A percentile compares a stretch with the other conserved stretches of the same genome.
Conservation (phyloP, 306 rosid genomes). For the Rosa lucieae region DNA sequence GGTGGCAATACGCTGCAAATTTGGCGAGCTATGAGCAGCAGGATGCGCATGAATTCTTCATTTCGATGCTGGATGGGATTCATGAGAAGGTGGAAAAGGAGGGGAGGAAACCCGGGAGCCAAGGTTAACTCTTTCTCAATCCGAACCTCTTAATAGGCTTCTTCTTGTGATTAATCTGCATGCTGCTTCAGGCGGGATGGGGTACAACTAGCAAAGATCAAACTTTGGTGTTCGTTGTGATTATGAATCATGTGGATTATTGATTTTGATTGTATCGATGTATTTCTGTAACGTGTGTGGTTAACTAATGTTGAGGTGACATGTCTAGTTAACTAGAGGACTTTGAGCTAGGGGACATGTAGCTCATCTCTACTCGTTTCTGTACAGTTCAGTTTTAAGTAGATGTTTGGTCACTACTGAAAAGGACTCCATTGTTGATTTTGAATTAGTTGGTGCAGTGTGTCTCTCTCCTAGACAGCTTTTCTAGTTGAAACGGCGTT, state of each 20-base stretch:
- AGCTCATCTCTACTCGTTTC: neutral
- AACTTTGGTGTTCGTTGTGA: neutral
- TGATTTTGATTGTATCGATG: neutral
- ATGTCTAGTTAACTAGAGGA: neutral
- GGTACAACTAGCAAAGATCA: neutral
- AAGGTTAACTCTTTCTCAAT: slow-evolving; percentile 52
- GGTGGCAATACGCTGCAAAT: slow-evolving; percentile 99
- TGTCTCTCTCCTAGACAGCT: neutral
- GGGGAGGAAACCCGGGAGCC: slow-evolving; percentile 59
- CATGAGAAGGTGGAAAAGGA: slow-evolving; percentile 89
- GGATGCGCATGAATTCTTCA: slow-evolving; percentile 98
- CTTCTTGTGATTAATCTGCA: slow-evolving; percentile 11
- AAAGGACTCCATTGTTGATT: slow-evolving; percentile 1
- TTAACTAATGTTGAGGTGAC: neutral
- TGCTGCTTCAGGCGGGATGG: neutral
- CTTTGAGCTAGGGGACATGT: neutral
- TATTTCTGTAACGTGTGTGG: neutral
- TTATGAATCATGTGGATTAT: neutral
- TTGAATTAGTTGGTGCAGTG: neutral
- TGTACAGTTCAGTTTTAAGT: neutral
- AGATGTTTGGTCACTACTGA: slow-evolving; percentile 1
- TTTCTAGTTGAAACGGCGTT: neutral
- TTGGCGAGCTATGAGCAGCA: slow-evolving; percentile 96
- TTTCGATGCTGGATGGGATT: slow-evolving; percentile 94
- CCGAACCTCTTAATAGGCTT: neutral